Evolutionary conservation across 148 eudicot genomes (phyloP).

Genomic region (Vaccinium myrtillus): DNA sequence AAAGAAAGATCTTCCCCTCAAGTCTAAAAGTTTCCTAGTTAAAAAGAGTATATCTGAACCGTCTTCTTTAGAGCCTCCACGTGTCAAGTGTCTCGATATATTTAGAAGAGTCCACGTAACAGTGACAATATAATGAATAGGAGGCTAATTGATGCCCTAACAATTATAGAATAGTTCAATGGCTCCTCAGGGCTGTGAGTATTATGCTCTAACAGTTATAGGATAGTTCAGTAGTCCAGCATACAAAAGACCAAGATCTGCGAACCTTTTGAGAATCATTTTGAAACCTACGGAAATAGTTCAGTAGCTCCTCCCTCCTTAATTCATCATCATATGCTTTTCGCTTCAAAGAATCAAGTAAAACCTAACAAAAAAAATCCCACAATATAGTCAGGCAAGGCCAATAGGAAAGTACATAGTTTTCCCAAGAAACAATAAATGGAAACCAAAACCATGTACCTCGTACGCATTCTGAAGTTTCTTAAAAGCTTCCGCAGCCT

Average conservation of each 20-base stretch:
- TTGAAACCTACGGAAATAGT: slow-evolving; percentile 74
- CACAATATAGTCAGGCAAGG: slow-evolving; percentile 8
- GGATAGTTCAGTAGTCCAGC: too few species aligned
- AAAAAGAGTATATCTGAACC: neutral
- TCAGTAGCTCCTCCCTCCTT: slow-evolving; percentile 82
- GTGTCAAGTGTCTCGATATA: neutral
- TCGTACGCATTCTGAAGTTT: slow-evolving; percentile 99
- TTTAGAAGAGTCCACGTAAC: neutral
- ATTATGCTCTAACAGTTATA: too few species aligned
- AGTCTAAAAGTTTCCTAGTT: neutral
- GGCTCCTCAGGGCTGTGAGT: too few species aligned
- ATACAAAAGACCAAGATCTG: neutral
- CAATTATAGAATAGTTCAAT: neutral
- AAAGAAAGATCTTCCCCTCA: neutral
- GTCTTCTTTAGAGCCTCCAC: neutral
- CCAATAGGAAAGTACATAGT: neutral
- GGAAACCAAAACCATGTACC: slow-evolving; percentile 37
- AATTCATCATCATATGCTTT: slow-evolving; percentile 90
- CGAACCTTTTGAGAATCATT: slow-evolving; percentile 69
- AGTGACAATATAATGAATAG: neutral
- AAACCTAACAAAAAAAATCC: slow-evolving; percentile 41
- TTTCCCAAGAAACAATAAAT: neutral
- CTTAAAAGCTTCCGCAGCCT: slow-evolving; percentile 98
- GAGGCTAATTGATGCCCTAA: neutral
- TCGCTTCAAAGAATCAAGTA: slow-evolving; percentile 77